Evolutionary conservation across 2,329 filamentous ascomycete genomes (phyloP), one percentile per base, ranked within the genome.

Genomic region (Fusarium bactridioides): DNA sequence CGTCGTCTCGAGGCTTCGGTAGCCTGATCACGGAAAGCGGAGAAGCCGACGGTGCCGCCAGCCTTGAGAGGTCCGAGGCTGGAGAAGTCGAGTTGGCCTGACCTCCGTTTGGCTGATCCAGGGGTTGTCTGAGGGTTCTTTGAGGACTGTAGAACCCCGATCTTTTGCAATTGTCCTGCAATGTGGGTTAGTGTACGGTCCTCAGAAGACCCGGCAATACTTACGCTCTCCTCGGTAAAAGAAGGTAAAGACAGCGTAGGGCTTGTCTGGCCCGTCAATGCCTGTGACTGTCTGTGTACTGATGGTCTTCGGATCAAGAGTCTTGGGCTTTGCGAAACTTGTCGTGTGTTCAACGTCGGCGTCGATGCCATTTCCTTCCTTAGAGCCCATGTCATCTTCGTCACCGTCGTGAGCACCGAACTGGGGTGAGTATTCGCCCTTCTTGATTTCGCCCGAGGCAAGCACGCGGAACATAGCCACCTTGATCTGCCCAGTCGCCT

Each of bases 281-380:
- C 95, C 96, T 13, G 96, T 98, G n/a, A 99, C 96, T 1, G 96
- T 99, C 83, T 99, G 96, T 6, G 96, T 99, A 79, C 95, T 98
- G 79, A 99, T 99, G 5, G 94, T 94, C 84, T 98, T 98, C 1
- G 95, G 95, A 83, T 98, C 97, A 59, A 98, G 87, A 4, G 94
- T 93, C 86, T 98, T 98, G 19, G 95, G 95, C 83, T 98, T 97
- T 15, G 95, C 95, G 82, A 98, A 98, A 80, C 95, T 97, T 12
- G 96, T 98, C 4, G 96, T 98, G 80, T 99, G 96, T 82, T 98
- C 96, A 63, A 98, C 89, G 78, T 97, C 94, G 44, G 90, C 92
- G 76, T 95, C 93, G 67, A 93, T 86, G 19, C 86, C 86, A 43
- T 87, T 89, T 56, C 86, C 88, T 11, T 85, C 87, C 33, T 85